Conservation (phyloP, 176 grass and related monocot species). For the Pontederia crassipes region DNA sequence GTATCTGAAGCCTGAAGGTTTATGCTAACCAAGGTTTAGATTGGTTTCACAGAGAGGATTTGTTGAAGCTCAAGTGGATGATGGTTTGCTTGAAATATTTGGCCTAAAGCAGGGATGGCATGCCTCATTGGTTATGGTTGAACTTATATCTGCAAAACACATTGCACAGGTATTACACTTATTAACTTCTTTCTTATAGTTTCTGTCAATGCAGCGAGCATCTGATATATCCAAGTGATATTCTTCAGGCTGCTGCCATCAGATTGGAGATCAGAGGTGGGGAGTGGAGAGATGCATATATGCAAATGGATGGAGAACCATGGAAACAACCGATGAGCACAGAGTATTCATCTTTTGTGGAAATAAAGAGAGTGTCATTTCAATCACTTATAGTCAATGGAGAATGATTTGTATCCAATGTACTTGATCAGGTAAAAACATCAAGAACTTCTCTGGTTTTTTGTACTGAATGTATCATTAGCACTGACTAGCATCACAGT, state of each 20-base stretch:
- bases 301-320: conserved; percentile 3
- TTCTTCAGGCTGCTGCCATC: conserved; percentile 1
- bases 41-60: conserved; percentile 48
- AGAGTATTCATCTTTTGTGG: neutral
- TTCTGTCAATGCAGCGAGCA: too few species aligned
- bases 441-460: too few species aligned
- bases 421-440: too few species aligned
- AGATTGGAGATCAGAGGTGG: neutral
- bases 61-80: conserved; percentile 68
- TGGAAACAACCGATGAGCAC: conserved; percentile 5
- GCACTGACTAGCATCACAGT: too few species aligned
- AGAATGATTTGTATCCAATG: neutral
- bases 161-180: conserved; percentile 60
- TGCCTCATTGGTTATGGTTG: conserved; percentile 80
- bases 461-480: too few species aligned
- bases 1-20: conserved; percentile 3
- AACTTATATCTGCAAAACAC: conserved; percentile 85
- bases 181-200: neutral
- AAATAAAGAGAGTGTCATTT: neutral
- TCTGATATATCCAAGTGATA: too few species aligned
- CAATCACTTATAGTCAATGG: conserved; percentile 1
- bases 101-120: conserved; percentile 96
- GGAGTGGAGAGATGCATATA: neutral
- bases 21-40: neutral
- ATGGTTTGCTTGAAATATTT: conserved; percentile 97